A percentile compares a stretch with the other conserved stretches of the same genome.
phyloP scores from a whole-genome alignment of 1,284 basidiomycete genomes.

The Naganishia albida region DNA sequence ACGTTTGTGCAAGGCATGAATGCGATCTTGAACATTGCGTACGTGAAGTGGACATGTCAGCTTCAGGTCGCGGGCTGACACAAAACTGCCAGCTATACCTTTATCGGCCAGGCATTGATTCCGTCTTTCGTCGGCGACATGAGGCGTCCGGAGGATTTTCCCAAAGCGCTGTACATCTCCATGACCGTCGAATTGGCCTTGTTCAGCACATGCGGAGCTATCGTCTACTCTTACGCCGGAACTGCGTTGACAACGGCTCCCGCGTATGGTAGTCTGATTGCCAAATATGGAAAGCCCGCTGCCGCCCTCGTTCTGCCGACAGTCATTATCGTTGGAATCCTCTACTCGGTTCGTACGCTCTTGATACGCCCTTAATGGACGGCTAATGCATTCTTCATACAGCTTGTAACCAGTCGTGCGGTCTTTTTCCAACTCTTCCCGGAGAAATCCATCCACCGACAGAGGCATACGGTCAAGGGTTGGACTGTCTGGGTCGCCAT shows the following conservation, averaged over 20 bases:
- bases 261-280: conserved; percentile 57
- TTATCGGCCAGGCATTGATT: conserved; percentile 63
- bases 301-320: conserved; percentile 59
- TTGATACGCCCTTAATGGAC: neutral
- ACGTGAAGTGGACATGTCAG: neutral
- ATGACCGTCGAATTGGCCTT: conserved; percentile 62
- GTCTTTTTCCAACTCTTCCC: conserved; percentile 54
- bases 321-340: conserved; percentile 55
- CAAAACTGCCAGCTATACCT: conserved; percentile 58
- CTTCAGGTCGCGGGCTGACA: conserved; percentile 32
- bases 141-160: conserved; percentile 61
- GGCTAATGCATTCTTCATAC: conserved; percentile 38
- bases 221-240: conserved; percentile 60
- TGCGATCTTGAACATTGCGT: conserved; percentile 54
- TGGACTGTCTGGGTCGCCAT: conserved; percentile 65
- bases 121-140: conserved; percentile 57
- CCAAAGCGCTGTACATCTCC: conserved; percentile 57
- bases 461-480: conserved; percentile 62
- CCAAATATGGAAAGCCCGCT: conserved; percentile 37
- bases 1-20: conserved; percentile 62
- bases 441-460: conserved; percentile 58
- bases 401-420: conserved; percentile 50
- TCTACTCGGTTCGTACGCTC: conserved; percentile 1
- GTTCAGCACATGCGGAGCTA: conserved; percentile 64
- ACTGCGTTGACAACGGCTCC: conserved; percentile 61